phyloP scores from a whole-genome alignment of 805 yeast species.

The Saccharomycopsis babjevae region DNA sequence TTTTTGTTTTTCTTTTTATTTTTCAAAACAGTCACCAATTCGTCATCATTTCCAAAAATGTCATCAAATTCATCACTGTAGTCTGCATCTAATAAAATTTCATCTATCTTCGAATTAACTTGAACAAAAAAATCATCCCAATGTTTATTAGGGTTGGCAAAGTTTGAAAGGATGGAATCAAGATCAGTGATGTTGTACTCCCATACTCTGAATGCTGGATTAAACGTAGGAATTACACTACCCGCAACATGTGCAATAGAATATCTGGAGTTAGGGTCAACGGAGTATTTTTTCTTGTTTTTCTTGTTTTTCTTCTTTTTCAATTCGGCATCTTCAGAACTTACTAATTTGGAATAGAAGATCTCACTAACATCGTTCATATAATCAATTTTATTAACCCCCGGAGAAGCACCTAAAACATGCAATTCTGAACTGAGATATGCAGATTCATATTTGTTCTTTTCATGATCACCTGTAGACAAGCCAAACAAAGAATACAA shows the following conservation, averaged over 20 bases:
- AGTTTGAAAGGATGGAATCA: conserved; percentile 17
- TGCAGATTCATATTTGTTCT: conserved; percentile 23
- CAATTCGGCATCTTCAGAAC: background rate
- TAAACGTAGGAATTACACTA: conserved; percentile 75
- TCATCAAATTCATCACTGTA: conserved; percentile 17
- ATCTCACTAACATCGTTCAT: conserved; percentile 46
- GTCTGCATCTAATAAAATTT: background rate
- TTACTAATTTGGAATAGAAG: conserved; percentile 18
- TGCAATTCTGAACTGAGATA: conserved; percentile 28
- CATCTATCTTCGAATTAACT: conserved; percentile 30
- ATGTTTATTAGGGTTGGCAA: background rate
- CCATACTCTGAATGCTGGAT: conserved; percentile 78
- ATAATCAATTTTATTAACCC: conserved; percentile 49
- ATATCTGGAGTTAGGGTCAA: conserved; percentile 34
- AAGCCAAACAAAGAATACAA: conserved; percentile 16
- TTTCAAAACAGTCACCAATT: background rate
- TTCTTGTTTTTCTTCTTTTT: conserved; percentile 20
- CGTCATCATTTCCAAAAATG: conserved; percentile 18
- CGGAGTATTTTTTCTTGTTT: conserved; percentile 19
- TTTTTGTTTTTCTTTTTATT: conserved; percentile 14
- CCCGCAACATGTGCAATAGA: conserved; percentile 61
- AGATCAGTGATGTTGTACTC: conserved; percentile 67
- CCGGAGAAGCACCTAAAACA: conserved; percentile 54
- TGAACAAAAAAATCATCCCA: conserved; percentile 53
- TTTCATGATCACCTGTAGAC: conserved; percentile 9